Evolutionary conservation across 257 asterid genomes (phyloP).

Genomic region (Solanum pennellii): DNA sequence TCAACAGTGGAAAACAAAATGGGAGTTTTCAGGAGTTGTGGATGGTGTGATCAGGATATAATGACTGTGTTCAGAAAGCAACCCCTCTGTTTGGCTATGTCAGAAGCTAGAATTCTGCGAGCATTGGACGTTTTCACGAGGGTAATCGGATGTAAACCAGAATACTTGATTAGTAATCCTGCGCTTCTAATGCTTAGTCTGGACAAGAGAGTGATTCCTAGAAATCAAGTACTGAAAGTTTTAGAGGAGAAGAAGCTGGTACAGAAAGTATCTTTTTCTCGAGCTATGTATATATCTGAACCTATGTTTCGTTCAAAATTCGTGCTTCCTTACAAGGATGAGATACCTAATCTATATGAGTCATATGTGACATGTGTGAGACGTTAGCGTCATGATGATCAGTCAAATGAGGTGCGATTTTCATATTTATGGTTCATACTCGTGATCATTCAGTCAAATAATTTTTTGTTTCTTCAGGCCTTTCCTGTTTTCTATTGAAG

Average conservation of each 20-base stretch:
- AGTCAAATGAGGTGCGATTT: neutral
- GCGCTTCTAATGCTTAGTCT: neutral
- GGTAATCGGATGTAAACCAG: neutral
- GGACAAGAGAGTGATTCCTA: conserved; percentile 15
- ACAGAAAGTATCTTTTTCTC: neutral
- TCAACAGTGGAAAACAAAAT: neutral
- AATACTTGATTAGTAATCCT: neutral
- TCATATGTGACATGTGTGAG: neutral
- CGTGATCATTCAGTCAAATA: neutral
- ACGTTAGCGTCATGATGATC: neutral
- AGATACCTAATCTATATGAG: neutral
- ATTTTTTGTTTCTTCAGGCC: neutral
- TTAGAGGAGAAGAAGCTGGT: conserved; percentile 5
- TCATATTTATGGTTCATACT: neutral
- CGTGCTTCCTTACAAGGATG: conserved; percentile 2
- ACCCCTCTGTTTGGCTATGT: neutral
- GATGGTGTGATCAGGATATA: neutral
- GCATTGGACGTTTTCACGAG: neutral
- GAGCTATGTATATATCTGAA: neutral
- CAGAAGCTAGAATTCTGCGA: neutral
- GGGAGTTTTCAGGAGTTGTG: neutral
- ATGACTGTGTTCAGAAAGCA: conserved; percentile 2
- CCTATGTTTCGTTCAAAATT: neutral
- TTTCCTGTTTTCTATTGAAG: neutral
- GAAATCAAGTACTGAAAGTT: neutral